Evolutionary conservation across 2,329 filamentous ascomycete genomes (phyloP).

Genomic region (Ophiostoma ulmi): DNA sequence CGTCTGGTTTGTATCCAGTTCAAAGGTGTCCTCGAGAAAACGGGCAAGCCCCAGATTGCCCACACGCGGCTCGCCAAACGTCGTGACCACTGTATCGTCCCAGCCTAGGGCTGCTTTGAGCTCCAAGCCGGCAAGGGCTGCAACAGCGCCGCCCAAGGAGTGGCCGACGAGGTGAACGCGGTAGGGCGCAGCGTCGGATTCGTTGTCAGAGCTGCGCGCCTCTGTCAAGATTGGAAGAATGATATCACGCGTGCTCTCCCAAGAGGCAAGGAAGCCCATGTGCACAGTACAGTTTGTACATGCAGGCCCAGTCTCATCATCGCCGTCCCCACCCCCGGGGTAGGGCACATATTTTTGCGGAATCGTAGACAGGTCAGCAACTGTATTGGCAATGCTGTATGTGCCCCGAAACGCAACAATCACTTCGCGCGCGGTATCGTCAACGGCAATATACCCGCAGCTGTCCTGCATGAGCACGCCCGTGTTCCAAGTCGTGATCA

Average conservation of each 20-base stretch:
- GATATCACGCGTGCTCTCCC: constrained; percentile 65
- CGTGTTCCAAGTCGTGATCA: constrained; percentile 85
- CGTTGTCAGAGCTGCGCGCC: constrained; percentile 40
- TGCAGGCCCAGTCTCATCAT: background rate
- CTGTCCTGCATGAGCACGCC: constrained; percentile 81
- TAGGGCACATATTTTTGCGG: constrained; percentile 91
- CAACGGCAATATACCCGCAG: constrained; percentile 90
- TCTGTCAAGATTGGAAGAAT: constrained; percentile 63
- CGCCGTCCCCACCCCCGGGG: constrained; percentile 39
- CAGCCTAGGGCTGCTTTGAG: constrained; percentile 40
- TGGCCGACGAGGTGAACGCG: constrained; percentile 78
- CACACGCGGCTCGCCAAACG: constrained; percentile 79
- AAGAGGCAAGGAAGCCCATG: constrained; percentile 80
- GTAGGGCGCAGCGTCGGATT: constrained; percentile 58
- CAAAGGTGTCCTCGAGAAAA: constrained; percentile 53
- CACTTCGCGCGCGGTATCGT: constrained; percentile 56
- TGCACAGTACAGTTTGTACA: constrained; percentile 91
- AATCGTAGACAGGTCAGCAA: constrained; percentile 81
- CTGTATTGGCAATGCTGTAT: constrained; percentile 86
- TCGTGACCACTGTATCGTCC: constrained; percentile 65
- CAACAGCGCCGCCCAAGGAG: constrained; percentile 87
- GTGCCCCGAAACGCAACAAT: constrained; percentile 90
- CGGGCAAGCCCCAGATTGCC: constrained; percentile 53
- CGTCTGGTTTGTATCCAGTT: constrained; percentile 32
- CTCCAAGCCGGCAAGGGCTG: constrained; percentile 79